A percentile compares a stretch with the other conserved stretches of the same genome.
Conservation (phyloP, 106 monocot species). For the Gastrodia elata region DNA sequence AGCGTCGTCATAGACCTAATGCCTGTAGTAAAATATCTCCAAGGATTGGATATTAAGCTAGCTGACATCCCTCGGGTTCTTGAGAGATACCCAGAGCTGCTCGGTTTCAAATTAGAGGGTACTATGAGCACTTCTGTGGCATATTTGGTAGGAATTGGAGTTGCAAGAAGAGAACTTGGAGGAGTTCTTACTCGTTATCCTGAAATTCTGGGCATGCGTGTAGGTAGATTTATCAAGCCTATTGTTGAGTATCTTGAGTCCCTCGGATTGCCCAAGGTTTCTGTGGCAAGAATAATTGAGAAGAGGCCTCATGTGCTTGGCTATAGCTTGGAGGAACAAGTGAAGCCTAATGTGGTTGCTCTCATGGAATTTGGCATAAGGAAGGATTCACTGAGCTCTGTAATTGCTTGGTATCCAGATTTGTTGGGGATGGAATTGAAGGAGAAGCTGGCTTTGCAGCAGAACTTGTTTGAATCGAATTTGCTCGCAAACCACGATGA, state of each 20-base stretch:
- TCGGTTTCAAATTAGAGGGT: constrained; percentile 92
- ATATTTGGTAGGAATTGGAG: constrained; percentile 78
- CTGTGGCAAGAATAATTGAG: constrained; percentile 68
- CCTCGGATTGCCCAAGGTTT: constrained; percentile 52
- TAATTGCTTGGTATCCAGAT: constrained; percentile 65
- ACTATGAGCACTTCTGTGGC: constrained; percentile 99
- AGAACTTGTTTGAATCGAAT: constrained; percentile 54
- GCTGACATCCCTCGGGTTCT: constrained; percentile 61
- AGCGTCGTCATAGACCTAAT: constrained; percentile 84
- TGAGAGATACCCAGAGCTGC: constrained; percentile 84
- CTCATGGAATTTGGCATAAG: constrained; percentile 57
- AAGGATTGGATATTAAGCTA: constrained; percentile 71
- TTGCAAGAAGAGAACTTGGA: constrained; percentile 63
- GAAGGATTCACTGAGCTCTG: constrained; percentile 32
- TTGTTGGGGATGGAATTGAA: constrained; percentile 67
- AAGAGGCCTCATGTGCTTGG: constrained; percentile 70
- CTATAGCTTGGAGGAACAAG: constrained; percentile 47
- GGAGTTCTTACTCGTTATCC: constrained; percentile 66
- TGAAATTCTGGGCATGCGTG: constrained; percentile 87
- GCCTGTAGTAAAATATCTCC: constrained; percentile 81
- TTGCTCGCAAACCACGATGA: constrained; percentile 48
- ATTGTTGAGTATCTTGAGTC: constrained; percentile 64
- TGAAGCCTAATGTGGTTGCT: constrained; percentile 68
- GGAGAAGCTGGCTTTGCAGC: constrained; percentile 51
- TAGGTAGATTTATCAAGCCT: constrained; percentile 80